Percentiles rank a stretch among this genome's conserved stretches.
These are phyloP conservation scores for Juglanconis sp. DNA, from an alignment of 2,329 filamentous ascomycete genomes.

Conservation along the genomic window DNA sequence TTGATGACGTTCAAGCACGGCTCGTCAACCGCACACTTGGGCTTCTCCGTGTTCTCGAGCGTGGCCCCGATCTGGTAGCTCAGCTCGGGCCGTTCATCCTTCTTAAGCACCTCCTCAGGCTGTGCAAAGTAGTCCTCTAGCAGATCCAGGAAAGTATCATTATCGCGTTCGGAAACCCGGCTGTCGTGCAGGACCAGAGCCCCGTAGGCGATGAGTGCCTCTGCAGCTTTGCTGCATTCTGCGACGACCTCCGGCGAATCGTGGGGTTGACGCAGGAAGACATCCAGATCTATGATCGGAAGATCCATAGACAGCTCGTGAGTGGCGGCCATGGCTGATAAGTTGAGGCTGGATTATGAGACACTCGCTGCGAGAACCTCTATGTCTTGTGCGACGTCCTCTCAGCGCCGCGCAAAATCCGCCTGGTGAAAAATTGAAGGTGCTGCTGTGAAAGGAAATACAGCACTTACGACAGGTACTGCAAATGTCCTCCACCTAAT, in stretches of 20 bases:
- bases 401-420: no score
- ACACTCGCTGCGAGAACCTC: background rate
- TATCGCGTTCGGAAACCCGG: slow-evolving; percentile 53
- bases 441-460: background rate
- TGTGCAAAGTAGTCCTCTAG: slow-evolving; percentile 65
- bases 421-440: background rate
- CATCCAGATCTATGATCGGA: slow-evolving; percentile 57
- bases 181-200: slow-evolving; percentile 59
- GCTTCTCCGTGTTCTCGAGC: slow-evolving; percentile 61
- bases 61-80: slow-evolving; percentile 61
- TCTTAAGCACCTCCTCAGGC: slow-evolving; percentile 41
- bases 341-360: background rate
- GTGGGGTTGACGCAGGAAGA: slow-evolving; percentile 45
- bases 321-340: slow-evolving; percentile 20
- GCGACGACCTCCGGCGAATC: slow-evolving; percentile 42
- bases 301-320: slow-evolving; percentile 48
- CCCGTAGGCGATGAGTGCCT: slow-evolving; percentile 57
- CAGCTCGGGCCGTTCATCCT: slow-evolving; percentile 55
- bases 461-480: background rate
- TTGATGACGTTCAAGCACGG: slow-evolving; percentile 56
- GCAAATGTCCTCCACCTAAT: background rate
- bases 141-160: slow-evolving; percentile 56
- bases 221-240: slow-evolving; percentile 53
- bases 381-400: background rate
- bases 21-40: slow-evolving; percentile 61